A percentile compares a stretch with the other conserved stretches of the same genome.
These are phyloP conservation scores for Wickerhamomyces ciferrii DNA, from an alignment of 805 yeast genomes.

Conservation along the genomic window DNA sequence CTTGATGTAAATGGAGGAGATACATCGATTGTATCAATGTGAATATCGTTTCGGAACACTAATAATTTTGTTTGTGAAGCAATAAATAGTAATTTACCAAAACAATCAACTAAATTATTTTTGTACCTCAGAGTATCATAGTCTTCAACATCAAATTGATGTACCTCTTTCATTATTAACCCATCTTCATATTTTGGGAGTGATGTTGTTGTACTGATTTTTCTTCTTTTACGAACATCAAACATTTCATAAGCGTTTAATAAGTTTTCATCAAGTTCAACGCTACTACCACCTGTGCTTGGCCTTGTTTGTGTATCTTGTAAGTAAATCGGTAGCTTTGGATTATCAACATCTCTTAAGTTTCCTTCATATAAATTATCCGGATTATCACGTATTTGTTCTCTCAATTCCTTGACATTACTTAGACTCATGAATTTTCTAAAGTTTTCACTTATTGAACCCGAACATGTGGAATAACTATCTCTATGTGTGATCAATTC, in stretches of 20 bases:
- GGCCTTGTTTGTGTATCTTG: neutral
- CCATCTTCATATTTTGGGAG: slow-evolving; percentile 12
- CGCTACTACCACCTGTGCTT: slow-evolving; percentile 3
- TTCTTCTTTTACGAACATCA: slow-evolving; percentile 12
- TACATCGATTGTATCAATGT: slow-evolving; percentile 3
- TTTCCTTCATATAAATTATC: slow-evolving; percentile 12
- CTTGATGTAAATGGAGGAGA: slow-evolving; percentile 11
- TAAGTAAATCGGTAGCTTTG: neutral
- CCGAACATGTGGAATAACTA: neutral
- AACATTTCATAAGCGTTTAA: slow-evolving; percentile 7
- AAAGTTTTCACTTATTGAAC: neutral
- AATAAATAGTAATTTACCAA: slow-evolving; percentile 4
- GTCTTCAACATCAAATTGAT: neutral
- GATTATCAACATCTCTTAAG: neutral
- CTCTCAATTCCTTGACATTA: slow-evolving; percentile 6
- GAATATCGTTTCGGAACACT: slow-evolving; percentile 5
- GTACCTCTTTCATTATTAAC: slow-evolving; percentile 1
- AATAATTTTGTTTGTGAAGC: slow-evolving; percentile 9
- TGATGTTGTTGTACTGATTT: neutral
- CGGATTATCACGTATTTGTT: slow-evolving; percentile 9
- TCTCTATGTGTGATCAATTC: neutral
- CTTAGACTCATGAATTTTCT: slow-evolving; percentile 9
- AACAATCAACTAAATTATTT: slow-evolving; percentile 16
- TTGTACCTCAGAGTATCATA: slow-evolving; percentile 7
- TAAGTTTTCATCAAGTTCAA: slow-evolving; percentile 7